Evolutionary conservation across 2,329 filamentous ascomycete genomes (phyloP).

Genomic region (Verticillium albo-atrum): DNA sequence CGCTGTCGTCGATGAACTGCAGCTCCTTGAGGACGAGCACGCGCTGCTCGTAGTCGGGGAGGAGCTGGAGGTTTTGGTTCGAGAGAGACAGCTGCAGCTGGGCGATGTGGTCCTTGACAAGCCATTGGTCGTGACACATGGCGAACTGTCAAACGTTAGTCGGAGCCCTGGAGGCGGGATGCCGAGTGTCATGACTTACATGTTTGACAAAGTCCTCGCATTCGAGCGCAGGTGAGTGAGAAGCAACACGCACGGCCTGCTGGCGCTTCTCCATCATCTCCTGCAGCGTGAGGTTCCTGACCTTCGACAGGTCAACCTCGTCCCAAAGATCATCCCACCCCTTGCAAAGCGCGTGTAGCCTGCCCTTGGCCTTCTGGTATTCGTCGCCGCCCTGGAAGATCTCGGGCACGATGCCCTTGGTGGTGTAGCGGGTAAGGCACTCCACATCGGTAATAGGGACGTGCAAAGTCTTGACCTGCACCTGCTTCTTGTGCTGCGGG

Average conservation of each 20-base stretch:
- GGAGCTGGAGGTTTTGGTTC: constrained; percentile 90
- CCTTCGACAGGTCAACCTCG: constrained; percentile 75
- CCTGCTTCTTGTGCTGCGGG: constrained; percentile 60
- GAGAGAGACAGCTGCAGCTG: constrained; percentile 86
- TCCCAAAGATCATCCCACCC: constrained; percentile 79
- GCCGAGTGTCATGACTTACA: constrained; percentile 46
- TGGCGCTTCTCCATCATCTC: constrained; percentile 72
- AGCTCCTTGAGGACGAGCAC: constrained; percentile 89
- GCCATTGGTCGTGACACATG: constrained; percentile 95
- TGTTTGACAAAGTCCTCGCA: constrained; percentile 86
- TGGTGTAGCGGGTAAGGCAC: constrained; percentile 69
- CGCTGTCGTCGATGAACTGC: constrained; percentile 82
- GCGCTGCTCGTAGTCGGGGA: constrained; percentile 95
- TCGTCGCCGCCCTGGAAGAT: constrained; percentile 50
- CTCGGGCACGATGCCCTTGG: constrained; percentile 55
- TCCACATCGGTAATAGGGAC: constrained; percentile 77
- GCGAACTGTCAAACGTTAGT: constrained; percentile 65
- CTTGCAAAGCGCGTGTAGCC: constrained; percentile 63
- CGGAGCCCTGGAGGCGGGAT: not conserved
- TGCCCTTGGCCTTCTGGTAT: constrained; percentile 55
- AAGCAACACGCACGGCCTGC: constrained; percentile 58
- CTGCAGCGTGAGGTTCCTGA: constrained; percentile 78
- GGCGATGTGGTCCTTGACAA: constrained; percentile 89
- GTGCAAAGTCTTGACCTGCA: constrained; percentile 63
- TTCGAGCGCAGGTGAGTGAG: constrained; percentile 58